Percentiles rank a stretch among this genome's conserved stretches.
phyloP scores from a whole-genome alignment of 2,329 filamentous ascomycete species.

The Phaeomoniella chlamydospora region DNA sequence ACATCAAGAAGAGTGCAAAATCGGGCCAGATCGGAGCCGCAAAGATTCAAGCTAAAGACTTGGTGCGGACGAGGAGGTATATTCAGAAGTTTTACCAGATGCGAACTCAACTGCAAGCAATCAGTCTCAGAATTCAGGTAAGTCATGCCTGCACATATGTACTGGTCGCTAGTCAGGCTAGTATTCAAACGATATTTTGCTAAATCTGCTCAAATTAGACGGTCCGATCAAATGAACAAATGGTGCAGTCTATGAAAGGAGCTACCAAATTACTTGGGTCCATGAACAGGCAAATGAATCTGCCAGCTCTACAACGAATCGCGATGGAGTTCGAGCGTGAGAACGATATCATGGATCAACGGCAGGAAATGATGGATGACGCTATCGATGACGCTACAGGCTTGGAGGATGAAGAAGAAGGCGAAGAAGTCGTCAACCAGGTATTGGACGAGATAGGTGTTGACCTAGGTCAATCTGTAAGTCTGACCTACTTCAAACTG shows the following conservation, averaged over 20 bases:
- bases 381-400: constrained; percentile 95
- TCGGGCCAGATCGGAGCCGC: constrained; percentile 97
- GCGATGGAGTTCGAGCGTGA: constrained; percentile 98
- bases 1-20: constrained; percentile 97
- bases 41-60: constrained; percentile 95
- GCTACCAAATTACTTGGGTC: constrained; percentile 82
- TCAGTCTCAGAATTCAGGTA: constrained; percentile 87
- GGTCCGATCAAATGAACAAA: constrained; percentile 95
- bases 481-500: constrained; percentile 19
- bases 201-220: constrained; percentile 54
- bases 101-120: constrained; percentile 92
- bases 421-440: constrained; percentile 92
- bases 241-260: constrained; percentile 99
- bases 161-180: not conserved
- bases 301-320: constrained; percentile 86
- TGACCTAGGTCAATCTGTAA: constrained; percentile 76
- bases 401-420: constrained; percentile 79
- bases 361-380: constrained; percentile 99
- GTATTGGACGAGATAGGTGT: constrained; percentile 94
- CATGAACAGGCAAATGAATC: constrained; percentile 97
- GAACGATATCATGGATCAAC: constrained; percentile 98
- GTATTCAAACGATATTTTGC: too few species aligned
- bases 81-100: constrained; percentile 98
- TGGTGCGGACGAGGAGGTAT: constrained; percentile 86
- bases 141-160: constrained; percentile 5